Base-by-base conservation (phyloP, 1,139 yeast species). In the Yamadazyma atmosphaerica region DNA sequence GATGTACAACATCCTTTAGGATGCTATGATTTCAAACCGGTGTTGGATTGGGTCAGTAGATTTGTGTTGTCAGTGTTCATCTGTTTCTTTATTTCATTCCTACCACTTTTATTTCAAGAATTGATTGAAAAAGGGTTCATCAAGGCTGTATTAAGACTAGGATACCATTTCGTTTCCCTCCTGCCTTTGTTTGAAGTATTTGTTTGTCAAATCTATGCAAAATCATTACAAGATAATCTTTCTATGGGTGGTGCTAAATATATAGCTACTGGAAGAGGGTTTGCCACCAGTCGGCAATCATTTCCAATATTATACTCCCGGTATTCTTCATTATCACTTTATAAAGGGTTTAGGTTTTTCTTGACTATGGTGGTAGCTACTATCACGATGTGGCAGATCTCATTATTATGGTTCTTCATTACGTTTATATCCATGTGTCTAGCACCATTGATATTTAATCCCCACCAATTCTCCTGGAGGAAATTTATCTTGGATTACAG, bases 121-220 rank as follows among this genome's bases (percentile, higher is more conserved):
- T 55, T 86, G 12, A 74, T 86, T 1, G 96, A 88, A 52, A 74
- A 86, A 47, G 96, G 96, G 0, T 50, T 81, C 3, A 58, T 79
- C 68, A 77, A 77, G 43, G 86, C 95, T 0, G 41, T 75, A 1
- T 61, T 72, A 7, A 63, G 96, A 40, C 68, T 86, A 11, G 50
- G 73, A 12, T 76, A 73, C 47, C 96, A 88, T 54, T 65, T 87
- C 36, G 54, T 77, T 13, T 86, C 95, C 0, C 58, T 87, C 39
- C 83, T 96, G 0, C 95, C 96, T 4, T 60, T 87, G 12, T 88
- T 88, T 61, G 96, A 88, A 55, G 92, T 88, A 0, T 87, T 88
- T 60, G 90, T 85, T 1, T 86, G 96, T 54, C 94, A 86, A 51
- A 79, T 86, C 1, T 88, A 88, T 58, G 83, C 95, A 0, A 78